Conservation (phyloP, 2,329 filamentous ascomycete species). For the Reticulascus tulasneorum region DNA sequence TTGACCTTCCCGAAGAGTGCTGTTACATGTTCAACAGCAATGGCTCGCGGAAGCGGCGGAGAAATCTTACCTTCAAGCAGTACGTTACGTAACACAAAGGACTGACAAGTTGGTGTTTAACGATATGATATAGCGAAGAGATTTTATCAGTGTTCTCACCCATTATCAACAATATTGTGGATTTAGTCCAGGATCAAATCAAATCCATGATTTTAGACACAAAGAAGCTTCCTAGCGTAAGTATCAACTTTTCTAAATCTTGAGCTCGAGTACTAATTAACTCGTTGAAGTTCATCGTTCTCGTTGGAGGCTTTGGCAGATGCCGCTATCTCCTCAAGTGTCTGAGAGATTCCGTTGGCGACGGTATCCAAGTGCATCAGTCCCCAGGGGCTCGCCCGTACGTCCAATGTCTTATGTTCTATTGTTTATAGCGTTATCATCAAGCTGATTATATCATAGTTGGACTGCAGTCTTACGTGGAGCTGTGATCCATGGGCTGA, state of each 20-base stretch:
- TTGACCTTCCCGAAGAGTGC: conserved; percentile 15
- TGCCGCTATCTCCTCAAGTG: conserved; percentile 22
- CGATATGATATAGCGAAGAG: too few species aligned
- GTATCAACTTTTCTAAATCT: neutral
- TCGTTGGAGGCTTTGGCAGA: conserved; percentile 35
- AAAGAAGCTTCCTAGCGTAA: conserved; percentile 20
- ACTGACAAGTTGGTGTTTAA: too few species aligned
- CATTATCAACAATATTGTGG: conserved; percentile 13
- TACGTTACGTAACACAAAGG: too few species aligned
- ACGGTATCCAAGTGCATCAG: conserved; percentile 24
- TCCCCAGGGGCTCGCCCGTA: conserved; percentile 26
- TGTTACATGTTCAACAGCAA: too few species aligned
- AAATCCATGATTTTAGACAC: conserved; percentile 13
- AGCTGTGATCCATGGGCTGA: conserved; percentile 23
- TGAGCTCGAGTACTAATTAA: neutral
- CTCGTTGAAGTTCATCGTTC: conserved; percentile 27
- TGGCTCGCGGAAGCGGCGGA: conserved; percentile 2
- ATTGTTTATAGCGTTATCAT: neutral
- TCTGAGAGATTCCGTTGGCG: conserved; percentile 2
- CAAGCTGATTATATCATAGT: conserved; percentile 14
- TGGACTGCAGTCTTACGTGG: conserved; percentile 32
- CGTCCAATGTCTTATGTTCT: conserved; percentile 10
- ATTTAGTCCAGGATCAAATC: conserved; percentile 21
- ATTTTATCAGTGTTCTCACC: conserved; percentile 20
- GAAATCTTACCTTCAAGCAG: neutral